These are phyloP conservation scores for Acephala macrosclerotiorum DNA, from an alignment of 2,329 filamentous ascomycete genomes.

Conservation along the genomic window DNA sequence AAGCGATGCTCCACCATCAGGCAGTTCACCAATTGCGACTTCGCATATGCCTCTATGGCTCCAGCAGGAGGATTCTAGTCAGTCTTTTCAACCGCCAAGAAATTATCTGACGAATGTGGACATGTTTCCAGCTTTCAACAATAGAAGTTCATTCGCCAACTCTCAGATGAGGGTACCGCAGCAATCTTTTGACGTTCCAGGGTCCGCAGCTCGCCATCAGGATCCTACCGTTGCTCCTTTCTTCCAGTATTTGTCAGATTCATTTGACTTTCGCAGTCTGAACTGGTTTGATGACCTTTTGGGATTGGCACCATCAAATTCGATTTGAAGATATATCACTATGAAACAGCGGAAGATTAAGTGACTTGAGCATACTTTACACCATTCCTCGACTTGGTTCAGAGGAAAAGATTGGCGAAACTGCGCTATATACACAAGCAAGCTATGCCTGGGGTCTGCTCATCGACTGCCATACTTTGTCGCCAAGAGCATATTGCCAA, in stretches of 20 bases:
- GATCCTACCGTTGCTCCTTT: slow-evolving; percentile 19
- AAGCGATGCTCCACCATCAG: slow-evolving; percentile 24
- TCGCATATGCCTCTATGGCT: slow-evolving; percentile 29
- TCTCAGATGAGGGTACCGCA: neutral
- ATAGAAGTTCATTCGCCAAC: neutral
- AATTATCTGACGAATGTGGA: neutral
- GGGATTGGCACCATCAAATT: slow-evolving; percentile 32
- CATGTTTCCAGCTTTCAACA: neutral
- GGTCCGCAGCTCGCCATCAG: slow-evolving; percentile 8
- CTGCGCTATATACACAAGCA: too few relatives aligned
- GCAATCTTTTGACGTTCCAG: neutral
- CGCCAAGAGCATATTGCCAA: too few relatives aligned
- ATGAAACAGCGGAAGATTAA: neutral
- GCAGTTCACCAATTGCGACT: slow-evolving; percentile 22
- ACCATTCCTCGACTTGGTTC: too few relatives aligned
- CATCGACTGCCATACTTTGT: too few relatives aligned
- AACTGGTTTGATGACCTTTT: slow-evolving; percentile 35
- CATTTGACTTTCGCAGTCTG: slow-evolving; percentile 30
- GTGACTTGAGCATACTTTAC: too few relatives aligned
- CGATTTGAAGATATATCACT: slow-evolving; percentile 19
- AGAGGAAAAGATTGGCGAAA: too few relatives aligned
- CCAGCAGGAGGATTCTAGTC: slow-evolving; percentile 20
- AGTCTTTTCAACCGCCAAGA: neutral
- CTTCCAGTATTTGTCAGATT: slow-evolving; percentile 24
- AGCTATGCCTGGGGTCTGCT: too few relatives aligned